Evolutionary conservation across 805 yeast genomes (phyloP), one percentile per base, ranked within the genome.

Genomic region (Starmera quercuum): DNA sequence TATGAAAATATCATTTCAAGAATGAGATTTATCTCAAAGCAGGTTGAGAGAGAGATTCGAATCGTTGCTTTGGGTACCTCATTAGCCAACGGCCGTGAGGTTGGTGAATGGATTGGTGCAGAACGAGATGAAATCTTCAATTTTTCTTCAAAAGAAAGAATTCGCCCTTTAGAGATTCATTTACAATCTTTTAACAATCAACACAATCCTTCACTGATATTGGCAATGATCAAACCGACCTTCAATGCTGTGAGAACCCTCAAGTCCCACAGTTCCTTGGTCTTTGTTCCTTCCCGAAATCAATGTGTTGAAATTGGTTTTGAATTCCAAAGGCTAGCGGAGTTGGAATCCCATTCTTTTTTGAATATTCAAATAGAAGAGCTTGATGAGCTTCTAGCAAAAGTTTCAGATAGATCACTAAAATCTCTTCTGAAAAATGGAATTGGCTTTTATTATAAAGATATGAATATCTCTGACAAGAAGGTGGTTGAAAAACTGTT

Each of bases 61-160:
- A 54, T 87, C 18, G 71, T 90, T n/a, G 88, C 75, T 0, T 59
- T 90, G 17, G 66, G 83, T 1, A 66, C 75, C 1, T 75, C 95
- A 2, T 53, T 90, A 26, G 75, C 92, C 0, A 83, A 79, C 49
- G 83, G 82, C 4, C 66, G 74, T 33, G 95, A 85, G 42, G 57
- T 88, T 37, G 90, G 83, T 2, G 84, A 80, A 34, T 92, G 97
- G 96, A 56, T 92, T 20, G 95, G 92, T 2, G 78, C 82, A 18
- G 45, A 68, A 1, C 79, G 75, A 46, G 61, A 56, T 15, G 65
- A 75, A 31, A 65, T 78, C 6, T 85, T 66, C 61, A 87, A 86
- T 47, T 87, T 82, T 51, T 68, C 75, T 13, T 78, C 94, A 0
- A 61, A 61, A 32, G 79, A 76, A 29, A 63, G 90, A 36, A 59